Conservation (phyloP, 768 basidiomycete genomes). For the Leucocoprinus birnbaumii region DNA sequence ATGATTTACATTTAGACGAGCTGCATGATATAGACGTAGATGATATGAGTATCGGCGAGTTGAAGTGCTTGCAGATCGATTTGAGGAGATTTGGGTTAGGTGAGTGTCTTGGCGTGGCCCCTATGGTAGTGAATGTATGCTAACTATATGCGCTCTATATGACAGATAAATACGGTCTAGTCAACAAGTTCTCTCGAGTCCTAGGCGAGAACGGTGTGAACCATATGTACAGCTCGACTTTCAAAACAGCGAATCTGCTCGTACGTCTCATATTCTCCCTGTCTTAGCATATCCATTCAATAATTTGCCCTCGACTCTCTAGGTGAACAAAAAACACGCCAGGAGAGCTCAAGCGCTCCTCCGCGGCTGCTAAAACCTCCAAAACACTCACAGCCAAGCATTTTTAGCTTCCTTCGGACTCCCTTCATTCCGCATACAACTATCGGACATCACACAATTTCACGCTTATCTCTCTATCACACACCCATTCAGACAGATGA, state of each 20-base stretch:
- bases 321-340: slow-evolving; percentile 61
- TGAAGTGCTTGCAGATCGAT: slow-evolving; percentile 77
- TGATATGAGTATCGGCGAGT: slow-evolving; percentile 32
- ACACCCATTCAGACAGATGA: too few relatives aligned
- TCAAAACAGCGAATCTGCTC: slow-evolving; percentile 77
- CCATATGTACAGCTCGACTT: slow-evolving; percentile 85
- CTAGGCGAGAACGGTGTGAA: slow-evolving; percentile 74
- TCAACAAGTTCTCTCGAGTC: slow-evolving; percentile 72
- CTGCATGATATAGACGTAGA: slow-evolving; percentile 20
- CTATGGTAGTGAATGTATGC: neutral
- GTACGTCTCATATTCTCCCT: slow-evolving; percentile 31
- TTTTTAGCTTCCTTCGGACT: too few relatives aligned
- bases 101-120: slow-evolving; percentile 26
- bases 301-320: neutral
- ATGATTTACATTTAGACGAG: slow-evolving; percentile 21
- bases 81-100: slow-evolving; percentile 70
- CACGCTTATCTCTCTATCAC: too few relatives aligned
- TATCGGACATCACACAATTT: too few relatives aligned
- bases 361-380: slow-evolving; percentile 45
- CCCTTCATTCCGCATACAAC: too few relatives aligned
- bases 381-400: too few relatives aligned
- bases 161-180: slow-evolving; percentile 74
- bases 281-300: neutral
- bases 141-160: neutral
- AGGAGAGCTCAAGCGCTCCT: slow-evolving; percentile 56